A percentile compares a stretch with the other conserved stretches of the same genome.
phyloP scores from a whole-genome alignment of 1,284 basidiomycete genomes.

The Heterobasidion annosum region DNA sequence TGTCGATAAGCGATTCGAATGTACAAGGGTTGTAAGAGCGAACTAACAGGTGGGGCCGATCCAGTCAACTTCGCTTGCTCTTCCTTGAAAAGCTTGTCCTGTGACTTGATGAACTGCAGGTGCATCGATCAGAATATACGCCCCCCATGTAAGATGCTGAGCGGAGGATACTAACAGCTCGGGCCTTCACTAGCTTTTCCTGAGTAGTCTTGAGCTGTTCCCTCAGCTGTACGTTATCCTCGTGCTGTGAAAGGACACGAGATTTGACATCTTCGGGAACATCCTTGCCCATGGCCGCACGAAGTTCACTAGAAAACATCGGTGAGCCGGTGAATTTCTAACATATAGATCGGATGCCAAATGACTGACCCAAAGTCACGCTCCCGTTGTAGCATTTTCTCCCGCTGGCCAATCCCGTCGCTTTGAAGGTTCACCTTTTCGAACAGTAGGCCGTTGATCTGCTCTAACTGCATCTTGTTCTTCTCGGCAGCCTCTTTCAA shows the following conservation, averaged over 20 bases:
- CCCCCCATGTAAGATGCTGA: not conserved
- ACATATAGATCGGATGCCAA: not conserved
- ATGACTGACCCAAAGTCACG: constrained; percentile 62
- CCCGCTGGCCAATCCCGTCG: constrained; percentile 78
- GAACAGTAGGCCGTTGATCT: constrained; percentile 77
- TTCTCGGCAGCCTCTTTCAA: constrained; percentile 74
- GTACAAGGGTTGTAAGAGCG: not conserved
- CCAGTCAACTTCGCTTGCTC: constrained; percentile 47
- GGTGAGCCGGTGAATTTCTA: constrained; percentile 6
- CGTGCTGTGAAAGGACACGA: constrained; percentile 68
- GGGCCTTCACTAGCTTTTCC: constrained; percentile 80
- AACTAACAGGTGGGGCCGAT: constrained; percentile 19
- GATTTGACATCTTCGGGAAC: constrained; percentile 76
- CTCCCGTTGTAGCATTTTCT: constrained; percentile 75
- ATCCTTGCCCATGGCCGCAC: constrained; percentile 64
- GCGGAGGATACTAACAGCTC: constrained; percentile 37
- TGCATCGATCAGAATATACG: not conserved
- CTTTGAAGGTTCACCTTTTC: constrained; percentile 90
- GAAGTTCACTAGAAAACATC: constrained; percentile 48
- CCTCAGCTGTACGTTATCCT: constrained; percentile 65
- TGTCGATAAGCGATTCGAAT: not conserved
- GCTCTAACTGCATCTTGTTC: constrained; percentile 87
- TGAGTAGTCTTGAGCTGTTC: constrained; percentile 64
- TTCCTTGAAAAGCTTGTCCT: constrained; percentile 83
- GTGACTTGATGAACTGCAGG: constrained; percentile 79